phyloP scores from a whole-genome alignment of 192 early-diverging fungal species.

The Spinellus fusiger region DNA sequence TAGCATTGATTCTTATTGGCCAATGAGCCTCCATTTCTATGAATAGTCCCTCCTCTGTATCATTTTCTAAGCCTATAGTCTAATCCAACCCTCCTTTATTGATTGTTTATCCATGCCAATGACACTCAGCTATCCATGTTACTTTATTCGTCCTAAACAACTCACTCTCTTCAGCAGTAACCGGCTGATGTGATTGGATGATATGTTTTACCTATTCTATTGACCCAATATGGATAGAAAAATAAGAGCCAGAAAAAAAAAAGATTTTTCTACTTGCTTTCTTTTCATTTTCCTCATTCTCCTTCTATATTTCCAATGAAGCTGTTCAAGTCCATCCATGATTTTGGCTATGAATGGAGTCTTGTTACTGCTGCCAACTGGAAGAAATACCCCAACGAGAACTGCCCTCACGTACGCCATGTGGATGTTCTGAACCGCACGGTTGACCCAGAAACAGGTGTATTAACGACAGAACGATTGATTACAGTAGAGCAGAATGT shows the following conservation, averaged over 20 bases:
- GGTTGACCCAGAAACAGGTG: conserved; percentile 76
- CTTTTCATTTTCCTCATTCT: not conserved
- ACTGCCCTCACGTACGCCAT: conserved; percentile 84
- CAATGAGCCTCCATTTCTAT: no score
- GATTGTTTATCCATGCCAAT: no score
- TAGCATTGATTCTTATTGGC: not conserved
- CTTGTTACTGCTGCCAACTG: conserved; percentile 83
- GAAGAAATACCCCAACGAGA: conserved; percentile 97
- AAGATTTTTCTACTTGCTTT: not conserved
- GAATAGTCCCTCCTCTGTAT: no score
- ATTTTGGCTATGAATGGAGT: conserved; percentile 78
- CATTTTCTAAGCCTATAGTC: no score
- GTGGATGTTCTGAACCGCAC: conserved; percentile 83
- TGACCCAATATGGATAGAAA: no score
- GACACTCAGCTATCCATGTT: no score
- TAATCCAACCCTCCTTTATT: no score
- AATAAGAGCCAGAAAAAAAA: no score
- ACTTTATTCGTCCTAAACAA: no score
- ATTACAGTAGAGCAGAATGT: conserved; percentile 82
- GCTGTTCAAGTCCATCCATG: conserved; percentile 76
- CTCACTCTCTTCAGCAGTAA: no score
- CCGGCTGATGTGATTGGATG: no score
- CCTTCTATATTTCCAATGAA: conserved; percentile 54
- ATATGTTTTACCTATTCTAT: no score
- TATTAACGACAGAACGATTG: conserved; percentile 88